Conservation (phyloP, 495 filamentous ascomycete genomes). For the Symbiotaphrina buchneri region DNA sequence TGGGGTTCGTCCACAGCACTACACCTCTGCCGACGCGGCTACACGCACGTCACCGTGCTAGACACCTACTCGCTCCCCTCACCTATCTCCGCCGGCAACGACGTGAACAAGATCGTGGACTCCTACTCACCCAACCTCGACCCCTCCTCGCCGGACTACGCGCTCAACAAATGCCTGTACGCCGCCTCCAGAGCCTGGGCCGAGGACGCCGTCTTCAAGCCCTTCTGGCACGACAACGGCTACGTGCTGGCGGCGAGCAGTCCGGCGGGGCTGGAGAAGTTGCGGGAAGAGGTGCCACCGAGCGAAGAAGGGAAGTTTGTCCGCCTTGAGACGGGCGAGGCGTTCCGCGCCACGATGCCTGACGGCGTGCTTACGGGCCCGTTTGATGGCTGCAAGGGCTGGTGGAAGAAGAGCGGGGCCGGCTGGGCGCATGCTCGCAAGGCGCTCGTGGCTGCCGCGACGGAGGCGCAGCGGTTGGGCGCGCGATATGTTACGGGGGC, state of each 20-base stretch:
- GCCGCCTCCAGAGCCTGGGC: conserved; percentile 22
- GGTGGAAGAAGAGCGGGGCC: conserved; percentile 16
- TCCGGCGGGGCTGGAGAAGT: conserved; percentile 14
- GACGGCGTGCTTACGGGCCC: conserved; percentile 23
- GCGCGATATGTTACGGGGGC: conserved; percentile 21
- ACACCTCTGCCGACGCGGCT: conserved; percentile 24
- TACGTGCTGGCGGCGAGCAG: conserved; percentile 21
- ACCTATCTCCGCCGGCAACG: conserved; percentile 25
- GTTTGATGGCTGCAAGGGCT: conserved; percentile 26
- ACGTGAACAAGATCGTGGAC: conserved; percentile 35
- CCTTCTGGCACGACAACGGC: conserved; percentile 24
- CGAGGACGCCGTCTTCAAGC: conserved; percentile 21
- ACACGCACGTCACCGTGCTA: conserved; percentile 21
- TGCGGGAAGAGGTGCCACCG: conserved; percentile 15
- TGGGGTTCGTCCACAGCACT: conserved; percentile 29
- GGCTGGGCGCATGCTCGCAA: conserved; percentile 27
- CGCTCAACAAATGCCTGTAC: conserved; percentile 16
- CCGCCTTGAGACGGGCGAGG: conserved; percentile 14
- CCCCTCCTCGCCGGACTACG: too few species aligned
- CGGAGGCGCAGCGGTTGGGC: conserved; percentile 20
- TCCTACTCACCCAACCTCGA: too few species aligned
- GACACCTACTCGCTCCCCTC: conserved; percentile 22
- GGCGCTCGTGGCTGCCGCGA: conserved; percentile 20
- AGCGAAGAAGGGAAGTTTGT: conserved; percentile 10
- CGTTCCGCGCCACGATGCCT: conserved; percentile 27